phyloP scores from a whole-genome alignment of 1,139 yeast species.

The Hyphopichia fennica region DNA sequence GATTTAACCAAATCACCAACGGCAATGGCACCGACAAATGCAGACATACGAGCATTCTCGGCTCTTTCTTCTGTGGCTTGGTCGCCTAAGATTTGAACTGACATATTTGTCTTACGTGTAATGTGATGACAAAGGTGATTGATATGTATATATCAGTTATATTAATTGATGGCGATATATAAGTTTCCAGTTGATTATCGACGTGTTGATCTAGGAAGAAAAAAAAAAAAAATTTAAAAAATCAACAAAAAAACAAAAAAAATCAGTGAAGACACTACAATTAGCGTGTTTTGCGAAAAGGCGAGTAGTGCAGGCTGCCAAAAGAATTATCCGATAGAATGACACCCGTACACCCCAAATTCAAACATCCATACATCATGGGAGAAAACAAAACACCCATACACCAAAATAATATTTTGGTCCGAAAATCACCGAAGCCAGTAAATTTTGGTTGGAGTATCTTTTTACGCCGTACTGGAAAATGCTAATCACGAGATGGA shows the following conservation, averaged over 20 bases:
- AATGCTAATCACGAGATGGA: no score
- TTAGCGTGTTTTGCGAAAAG: no score
- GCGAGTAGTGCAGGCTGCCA: no score
- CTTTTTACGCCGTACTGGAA: no score
- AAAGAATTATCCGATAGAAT: no score
- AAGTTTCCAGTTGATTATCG: neutral
- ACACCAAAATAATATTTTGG: neutral
- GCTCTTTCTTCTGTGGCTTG: slow-evolving; percentile 98
- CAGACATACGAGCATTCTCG: slow-evolving; percentile 94
- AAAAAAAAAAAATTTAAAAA: neutral
- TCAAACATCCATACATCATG: neutral
- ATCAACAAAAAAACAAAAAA: neutral
- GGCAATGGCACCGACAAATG: slow-evolving; percentile 98
- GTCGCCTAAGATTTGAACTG: slow-evolving; percentile 93
- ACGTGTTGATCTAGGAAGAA: neutral
- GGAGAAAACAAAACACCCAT: neutral
- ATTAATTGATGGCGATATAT: no score
- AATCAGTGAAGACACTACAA: neutral
- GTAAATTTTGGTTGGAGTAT: no score
- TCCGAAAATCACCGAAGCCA: no score
- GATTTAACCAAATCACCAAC: slow-evolving; percentile 97
- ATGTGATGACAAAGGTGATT: no score
- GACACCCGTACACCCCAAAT: neutral
- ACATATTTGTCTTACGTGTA: no score
- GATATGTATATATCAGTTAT: no score